Percentiles rank a stretch among this genome's conserved stretches.
Evolutionary conservation across 805 yeast species (phyloP).

Genomic region (Cyberlindnera americana): DNA sequence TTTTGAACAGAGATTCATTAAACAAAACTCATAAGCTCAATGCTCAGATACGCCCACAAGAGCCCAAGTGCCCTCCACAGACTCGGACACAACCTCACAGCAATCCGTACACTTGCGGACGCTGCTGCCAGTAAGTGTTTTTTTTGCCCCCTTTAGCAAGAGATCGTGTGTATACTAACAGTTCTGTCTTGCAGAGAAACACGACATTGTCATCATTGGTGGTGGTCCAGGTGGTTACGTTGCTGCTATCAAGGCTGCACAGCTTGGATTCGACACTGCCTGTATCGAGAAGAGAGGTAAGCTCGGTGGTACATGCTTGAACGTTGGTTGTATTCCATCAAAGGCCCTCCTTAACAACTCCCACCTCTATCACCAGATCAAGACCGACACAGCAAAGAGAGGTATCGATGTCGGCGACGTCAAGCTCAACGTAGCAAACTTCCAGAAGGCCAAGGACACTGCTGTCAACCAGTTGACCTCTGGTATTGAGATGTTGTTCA

Average conservation of each 20-base stretch:
- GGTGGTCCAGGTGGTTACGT: conserved; percentile 99
- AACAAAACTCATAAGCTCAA: conserved; percentile 1
- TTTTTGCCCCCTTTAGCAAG: not conserved
- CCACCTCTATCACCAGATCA: conserved; percentile 83
- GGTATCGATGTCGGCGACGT: conserved; percentile 89
- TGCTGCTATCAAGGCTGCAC: conserved; percentile 98
- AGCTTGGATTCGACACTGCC: conserved; percentile 89
- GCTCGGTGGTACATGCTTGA: conserved; percentile 97
- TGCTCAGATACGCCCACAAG: conserved; percentile 21
- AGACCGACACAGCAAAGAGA: conserved; percentile 77
- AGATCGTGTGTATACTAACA: conserved; percentile 4
- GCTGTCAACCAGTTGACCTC: conserved; percentile 87
- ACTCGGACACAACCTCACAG: conserved; percentile 13
- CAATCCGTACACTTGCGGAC: conserved; percentile 22
- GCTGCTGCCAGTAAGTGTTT: conserved; percentile 19
- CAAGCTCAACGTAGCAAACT: conserved; percentile 65
- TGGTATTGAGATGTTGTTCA: conserved; percentile 92
- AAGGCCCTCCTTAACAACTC: conserved; percentile 94
- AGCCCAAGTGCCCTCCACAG: conserved; percentile 14
- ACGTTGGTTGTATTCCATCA: conserved; percentile 99
- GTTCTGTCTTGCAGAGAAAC: conserved; percentile 38
- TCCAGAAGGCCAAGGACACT: conserved; percentile 90
- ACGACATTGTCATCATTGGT: conserved; percentile 93
- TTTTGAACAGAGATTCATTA: not conserved
- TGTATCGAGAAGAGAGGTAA: conserved; percentile 96